Conservation (phyloP, 495 filamentous ascomycete species). For the Cudoniella acicularis region DNA sequence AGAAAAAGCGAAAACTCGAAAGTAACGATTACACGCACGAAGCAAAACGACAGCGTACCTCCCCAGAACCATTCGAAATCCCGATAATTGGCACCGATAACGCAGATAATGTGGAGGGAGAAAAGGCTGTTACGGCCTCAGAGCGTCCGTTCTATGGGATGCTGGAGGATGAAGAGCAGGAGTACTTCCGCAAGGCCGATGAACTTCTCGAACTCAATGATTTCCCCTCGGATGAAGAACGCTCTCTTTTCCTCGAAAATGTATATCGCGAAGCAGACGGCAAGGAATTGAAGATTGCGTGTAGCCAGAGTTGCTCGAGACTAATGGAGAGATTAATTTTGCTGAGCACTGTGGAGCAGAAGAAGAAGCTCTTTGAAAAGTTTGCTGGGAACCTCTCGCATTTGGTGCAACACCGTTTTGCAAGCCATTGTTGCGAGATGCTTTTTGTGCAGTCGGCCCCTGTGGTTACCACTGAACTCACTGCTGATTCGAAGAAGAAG, state of each 20-base stretch:
- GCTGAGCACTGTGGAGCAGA: constrained; percentile 71
- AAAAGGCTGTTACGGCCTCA: constrained; percentile 32
- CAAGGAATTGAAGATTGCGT: constrained; percentile 93
- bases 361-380: constrained; percentile 78
- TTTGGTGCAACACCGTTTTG: constrained; percentile 90
- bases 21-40: constrained; percentile 30
- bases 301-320: constrained; percentile 90
- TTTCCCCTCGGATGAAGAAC: constrained; percentile 75
- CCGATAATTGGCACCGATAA: too few relatives aligned
- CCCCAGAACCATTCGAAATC: too few relatives aligned
- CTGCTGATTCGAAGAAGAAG: constrained; percentile 37
- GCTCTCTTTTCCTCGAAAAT: constrained; percentile 74
- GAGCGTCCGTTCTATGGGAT: constrained; percentile 75
- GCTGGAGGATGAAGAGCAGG: constrained; percentile 83
- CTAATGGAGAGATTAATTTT: constrained; percentile 88
- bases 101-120: too few relatives aligned
- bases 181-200: constrained; percentile 88
- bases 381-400: constrained; percentile 87
- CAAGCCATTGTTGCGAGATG: constrained; percentile 93
- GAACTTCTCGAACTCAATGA: constrained; percentile 84
- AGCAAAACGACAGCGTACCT: constrained; percentile 22
- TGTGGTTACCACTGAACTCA: constrained; percentile 66
- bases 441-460: constrained; percentile 81
- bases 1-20: constrained; percentile 34
- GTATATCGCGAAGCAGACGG: constrained; percentile 82